Conservation (phyloP, 805 yeast genomes). For the Vanderwaltozyma tropicalis region DNA sequence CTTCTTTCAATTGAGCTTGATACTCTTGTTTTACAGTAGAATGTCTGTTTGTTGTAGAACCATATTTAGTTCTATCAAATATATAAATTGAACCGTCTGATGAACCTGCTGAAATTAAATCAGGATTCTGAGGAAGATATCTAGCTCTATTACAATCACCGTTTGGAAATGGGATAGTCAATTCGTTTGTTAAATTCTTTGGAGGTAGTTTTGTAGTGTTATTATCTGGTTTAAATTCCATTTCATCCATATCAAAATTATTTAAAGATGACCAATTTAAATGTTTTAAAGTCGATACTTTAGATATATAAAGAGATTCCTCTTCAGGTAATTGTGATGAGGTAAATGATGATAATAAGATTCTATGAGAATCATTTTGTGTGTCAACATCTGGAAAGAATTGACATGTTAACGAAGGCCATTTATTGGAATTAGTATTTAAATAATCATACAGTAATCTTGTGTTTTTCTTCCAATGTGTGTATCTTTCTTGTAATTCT, state of each 20-base stretch:
- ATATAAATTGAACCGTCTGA: slow-evolving; percentile 55
- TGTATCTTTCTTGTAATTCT: slow-evolving; percentile 25
- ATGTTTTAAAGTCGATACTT: slow-evolving; percentile 24
- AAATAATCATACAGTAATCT: slow-evolving; percentile 66
- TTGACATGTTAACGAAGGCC: slow-evolving; percentile 63
- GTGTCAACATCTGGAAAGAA: slow-evolving; percentile 46
- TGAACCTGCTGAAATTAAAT: slow-evolving; percentile 62
- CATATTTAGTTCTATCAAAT: slow-evolving; percentile 77
- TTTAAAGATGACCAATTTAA: slow-evolving; percentile 27
- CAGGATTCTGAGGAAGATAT: slow-evolving; percentile 80
- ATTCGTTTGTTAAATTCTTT: slow-evolving; percentile 17
- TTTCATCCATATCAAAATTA: slow-evolving; percentile 30
- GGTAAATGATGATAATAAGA: slow-evolving; percentile 26
- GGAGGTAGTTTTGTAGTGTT: slow-evolving; percentile 19
- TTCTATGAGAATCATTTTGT: slow-evolving; percentile 19
- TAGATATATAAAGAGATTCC: slow-evolving; percentile 23
- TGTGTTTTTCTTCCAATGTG: slow-evolving; percentile 69
- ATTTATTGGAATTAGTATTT: slow-evolving; percentile 54
- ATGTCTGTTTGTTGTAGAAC: slow-evolving; percentile 31
- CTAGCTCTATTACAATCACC: slow-evolving; percentile 61
- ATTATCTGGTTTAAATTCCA: slow-evolving; percentile 29
- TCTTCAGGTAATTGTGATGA: slow-evolving; percentile 28
- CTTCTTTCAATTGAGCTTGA: slow-evolving; percentile 11
- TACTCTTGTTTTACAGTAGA: slow-evolving; percentile 7
- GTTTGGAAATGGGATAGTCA: slow-evolving; percentile 29